Base-by-base conservation (phyloP, 75 land plant species). In the Isoetes taiwanensis region DNA sequence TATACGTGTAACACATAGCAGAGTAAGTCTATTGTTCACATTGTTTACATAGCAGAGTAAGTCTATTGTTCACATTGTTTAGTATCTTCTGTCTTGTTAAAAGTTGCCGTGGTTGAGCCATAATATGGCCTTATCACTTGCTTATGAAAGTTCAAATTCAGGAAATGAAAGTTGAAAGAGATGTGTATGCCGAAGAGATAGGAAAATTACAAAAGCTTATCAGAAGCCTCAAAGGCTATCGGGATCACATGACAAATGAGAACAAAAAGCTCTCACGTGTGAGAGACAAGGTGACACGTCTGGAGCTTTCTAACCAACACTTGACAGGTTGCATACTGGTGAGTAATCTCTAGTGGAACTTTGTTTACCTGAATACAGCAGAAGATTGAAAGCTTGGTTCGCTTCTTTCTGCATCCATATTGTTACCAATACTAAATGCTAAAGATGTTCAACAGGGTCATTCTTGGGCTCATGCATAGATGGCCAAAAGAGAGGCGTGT, bases 171-270 rank as follows among this genome's bases (percentile, higher is more conserved):
- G 50, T 46, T 6, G 50, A 46, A 23, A 5, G 50, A 46, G 50
- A 46, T 46, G n/a, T 46, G 8, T 46, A 19, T 46, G 50, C 50
- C 50, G 50, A 46, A 23, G 50, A 46, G 50, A 46, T 46, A 19
- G 50, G 50, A 46, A 5, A 23, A 23, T n/a, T 46, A 5, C 50
- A 46, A n/a, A 46, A 23, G 16, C 50, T 46, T 5, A 46, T 46
- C 19, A 23, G 23, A n/a, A 16, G 23, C 50, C 19, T 46, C 6
- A 46, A 46, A n/a, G 25, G 16, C 50, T 46, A 19, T 6, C 6
- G 50, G 4, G 50, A 46, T 23, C 25, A 46, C 50, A 23, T 46
- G 4, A n/a, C 25, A 5, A 46, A 46, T 23, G 50, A 46, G 50
- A 46, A 46, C 50, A 46, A 46, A 23, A 46, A 46, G 16, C 50